phyloP scores from a whole-genome alignment of 768 basidiomycete genomes.

The Leucosporidium creatinivorum region DNA sequence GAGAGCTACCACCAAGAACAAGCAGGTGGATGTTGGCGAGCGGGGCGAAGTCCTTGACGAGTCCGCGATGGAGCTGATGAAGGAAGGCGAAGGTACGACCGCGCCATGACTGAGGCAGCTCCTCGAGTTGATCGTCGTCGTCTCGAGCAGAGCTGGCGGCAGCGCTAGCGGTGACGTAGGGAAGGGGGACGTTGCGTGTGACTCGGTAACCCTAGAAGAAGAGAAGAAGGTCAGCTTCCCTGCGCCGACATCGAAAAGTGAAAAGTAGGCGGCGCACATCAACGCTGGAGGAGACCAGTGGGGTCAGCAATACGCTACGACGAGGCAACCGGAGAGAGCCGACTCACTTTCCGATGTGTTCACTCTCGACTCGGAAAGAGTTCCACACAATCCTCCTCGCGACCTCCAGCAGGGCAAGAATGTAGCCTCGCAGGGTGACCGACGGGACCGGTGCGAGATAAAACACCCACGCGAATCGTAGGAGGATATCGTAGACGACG shows the following conservation, averaged over 20 bases:
- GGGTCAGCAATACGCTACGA: background rate
- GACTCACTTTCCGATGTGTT: conserved; percentile 40
- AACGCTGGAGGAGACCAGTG: conserved; percentile 54
- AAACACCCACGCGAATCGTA: conserved; percentile 76
- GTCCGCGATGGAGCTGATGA: conserved; percentile 2
- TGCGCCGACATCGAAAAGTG: too few relatives aligned
- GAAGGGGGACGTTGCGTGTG: conserved; percentile 74
- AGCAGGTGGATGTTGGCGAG: background rate
- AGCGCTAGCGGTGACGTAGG: conserved; percentile 47
- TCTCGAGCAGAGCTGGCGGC: background rate
- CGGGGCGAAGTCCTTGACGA: conserved; percentile 14
- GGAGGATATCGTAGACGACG: conserved; percentile 62
- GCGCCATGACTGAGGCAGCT: conserved; percentile 1
- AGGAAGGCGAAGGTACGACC: conserved; percentile 1
- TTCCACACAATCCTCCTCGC: conserved; percentile 84
- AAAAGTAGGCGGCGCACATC: conserved; percentile 47
- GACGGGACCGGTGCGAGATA: conserved; percentile 59
- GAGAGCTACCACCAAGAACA: background rate
- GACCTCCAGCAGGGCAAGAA: conserved; percentile 65
- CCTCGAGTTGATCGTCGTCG: conserved; percentile 6
- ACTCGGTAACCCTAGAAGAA: conserved; percentile 57
- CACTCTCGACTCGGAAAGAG: conserved; percentile 48
- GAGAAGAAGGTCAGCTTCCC: too few relatives aligned
- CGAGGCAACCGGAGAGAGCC: background rate
- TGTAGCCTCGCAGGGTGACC: conserved; percentile 56